These are phyloP conservation scores for Lojkania enalia DNA, from an alignment of 2,329 filamentous ascomycete genomes.

Conservation along the genomic window DNA sequence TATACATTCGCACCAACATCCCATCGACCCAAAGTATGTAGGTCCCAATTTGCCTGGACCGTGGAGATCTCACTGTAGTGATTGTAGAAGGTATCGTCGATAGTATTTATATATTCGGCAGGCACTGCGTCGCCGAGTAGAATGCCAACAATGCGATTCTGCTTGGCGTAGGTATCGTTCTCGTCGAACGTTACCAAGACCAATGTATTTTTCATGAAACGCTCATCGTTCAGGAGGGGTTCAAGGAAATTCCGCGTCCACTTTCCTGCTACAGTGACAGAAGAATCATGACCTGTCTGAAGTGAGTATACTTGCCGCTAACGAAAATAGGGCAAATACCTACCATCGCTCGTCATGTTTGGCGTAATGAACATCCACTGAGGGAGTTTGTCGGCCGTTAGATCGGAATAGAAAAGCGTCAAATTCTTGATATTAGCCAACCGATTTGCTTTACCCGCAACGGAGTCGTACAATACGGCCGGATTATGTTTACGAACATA, in stretches of 20 bases:
- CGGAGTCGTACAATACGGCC: conserved; percentile 66
- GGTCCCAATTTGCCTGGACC: conserved; percentile 51
- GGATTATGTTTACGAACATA: conserved; percentile 85
- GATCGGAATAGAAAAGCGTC: conserved; percentile 60
- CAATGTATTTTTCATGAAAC: conserved; percentile 76
- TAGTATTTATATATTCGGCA: conserved; percentile 64
- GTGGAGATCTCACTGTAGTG: conserved; percentile 52
- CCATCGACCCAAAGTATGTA: conserved; percentile 52
- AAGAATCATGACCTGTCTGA: conserved; percentile 63
- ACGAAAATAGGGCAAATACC: not conserved
- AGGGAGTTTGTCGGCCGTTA: conserved; percentile 26
- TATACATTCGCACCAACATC: conserved; percentile 54
- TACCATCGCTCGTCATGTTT: conserved; percentile 73
- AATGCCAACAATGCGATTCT: conserved; percentile 71
- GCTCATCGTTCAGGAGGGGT: conserved; percentile 68
- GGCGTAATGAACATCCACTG: conserved; percentile 51
- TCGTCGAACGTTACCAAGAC: conserved; percentile 80
- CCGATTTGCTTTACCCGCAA: conserved; percentile 62
- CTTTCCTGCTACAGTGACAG: conserved; percentile 66
- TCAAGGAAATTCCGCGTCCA: conserved; percentile 72
- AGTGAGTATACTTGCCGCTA: conserved; percentile 6
- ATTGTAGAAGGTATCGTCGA: conserved; percentile 63
- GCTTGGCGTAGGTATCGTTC: conserved; percentile 67
- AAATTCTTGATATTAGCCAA: conserved; percentile 75
- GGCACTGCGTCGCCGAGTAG: conserved; percentile 77